Evolutionary conservation across 176 grass and related monocot genomes (phyloP), one percentile per base, ranked within the genome.

Genomic region (Bothriochloa decipiens): DNA sequence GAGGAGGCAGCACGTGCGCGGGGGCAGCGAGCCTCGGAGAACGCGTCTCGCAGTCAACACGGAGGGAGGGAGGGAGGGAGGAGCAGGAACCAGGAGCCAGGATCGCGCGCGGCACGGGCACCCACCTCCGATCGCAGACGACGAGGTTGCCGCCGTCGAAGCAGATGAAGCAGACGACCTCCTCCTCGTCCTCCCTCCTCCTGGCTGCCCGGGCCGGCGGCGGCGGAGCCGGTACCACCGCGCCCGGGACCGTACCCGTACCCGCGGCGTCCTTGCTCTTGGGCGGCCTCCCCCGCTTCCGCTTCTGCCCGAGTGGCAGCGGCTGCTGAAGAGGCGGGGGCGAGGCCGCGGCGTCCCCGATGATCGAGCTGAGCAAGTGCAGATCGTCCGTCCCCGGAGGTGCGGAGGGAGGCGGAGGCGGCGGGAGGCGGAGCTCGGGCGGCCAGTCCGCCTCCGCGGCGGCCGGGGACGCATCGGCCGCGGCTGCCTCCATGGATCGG

Each of bases 151-250:
- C 96, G 33, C 96, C 96, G 20, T 99, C 96, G 52, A 99, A 99
- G 81, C 96, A 99, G 74, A 99, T 99, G 85, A 99, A 99, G 84
- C 96, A 99, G 22, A 99, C 96, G 29, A 92, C 93, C 89, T 99
- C 96, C 81, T 99, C 96, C 23, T 94, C 88, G 8, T 97, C 89
- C 67, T 84, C 82, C 65, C 43, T 74, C 68, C 26, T 89, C 73
- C 50, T 65, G 53, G 28, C 71, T n/a, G n/a, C n/a, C n/a, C n/a
- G n/a, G n/a, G n/a, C n/a, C n/a, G n/a, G n/a, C n/a, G n/a, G n/a
- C n/a, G n/a, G n/a, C n/a, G 3, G 58, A 15, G 41, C 57, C 15
- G 22, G 15, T 0, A 25, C 77, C 5, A 22, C 17, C 3, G n/a
- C n/a, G n/a, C n/a, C n/a, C n/a, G n/a, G n/a, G n/a, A n/a, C n/a